These are phyloP conservation scores for Candida sithepensis DNA, from an alignment of 805 yeast genomes.

Conservation along the genomic window DNA sequence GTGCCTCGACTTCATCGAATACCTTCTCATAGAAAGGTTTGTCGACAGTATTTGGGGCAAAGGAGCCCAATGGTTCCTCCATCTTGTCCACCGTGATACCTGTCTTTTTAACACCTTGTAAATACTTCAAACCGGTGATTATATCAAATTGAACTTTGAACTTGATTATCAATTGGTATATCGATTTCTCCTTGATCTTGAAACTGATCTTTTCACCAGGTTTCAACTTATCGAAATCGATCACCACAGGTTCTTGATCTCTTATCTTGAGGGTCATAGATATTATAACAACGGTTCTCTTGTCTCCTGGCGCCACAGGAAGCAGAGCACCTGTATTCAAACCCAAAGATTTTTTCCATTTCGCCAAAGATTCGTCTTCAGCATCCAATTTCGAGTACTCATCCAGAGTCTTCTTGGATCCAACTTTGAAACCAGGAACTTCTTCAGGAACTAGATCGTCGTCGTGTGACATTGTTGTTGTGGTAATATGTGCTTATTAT, in stretches of 20 bases:
- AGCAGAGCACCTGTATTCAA: conserved; percentile 53
- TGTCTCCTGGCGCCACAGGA: conserved; percentile 69
- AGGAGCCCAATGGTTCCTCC: conserved; percentile 87
- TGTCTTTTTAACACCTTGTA: conserved; percentile 79
- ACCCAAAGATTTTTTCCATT: conserved; percentile 90
- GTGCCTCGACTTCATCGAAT: conserved; percentile 83
- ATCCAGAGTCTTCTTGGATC: conserved; percentile 72
- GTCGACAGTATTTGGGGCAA: conserved; percentile 80
- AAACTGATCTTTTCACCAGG: conserved; percentile 60
- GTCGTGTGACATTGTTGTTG: conserved; percentile 1
- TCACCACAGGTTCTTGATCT: conserved; percentile 62
- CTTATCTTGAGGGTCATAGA: conserved; percentile 71
- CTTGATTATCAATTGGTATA: conserved; percentile 66
- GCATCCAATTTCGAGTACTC: conserved; percentile 84
- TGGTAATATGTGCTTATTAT: background rate
- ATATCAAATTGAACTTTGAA: conserved; percentile 82
- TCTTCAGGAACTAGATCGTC: conserved; percentile 64
- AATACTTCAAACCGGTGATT: conserved; percentile 83
- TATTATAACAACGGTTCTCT: conserved; percentile 71
- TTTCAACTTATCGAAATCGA: conserved; percentile 60
- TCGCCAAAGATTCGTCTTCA: conserved; percentile 83
- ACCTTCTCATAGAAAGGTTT: conserved; percentile 72
- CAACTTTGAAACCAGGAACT: conserved; percentile 60
- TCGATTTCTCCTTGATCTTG: conserved; percentile 72
- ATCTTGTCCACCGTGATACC: conserved; percentile 84